Evolutionary conservation across 352 stramenopile genomes (phyloP).

Genomic region (Pythium biforme): DNA sequence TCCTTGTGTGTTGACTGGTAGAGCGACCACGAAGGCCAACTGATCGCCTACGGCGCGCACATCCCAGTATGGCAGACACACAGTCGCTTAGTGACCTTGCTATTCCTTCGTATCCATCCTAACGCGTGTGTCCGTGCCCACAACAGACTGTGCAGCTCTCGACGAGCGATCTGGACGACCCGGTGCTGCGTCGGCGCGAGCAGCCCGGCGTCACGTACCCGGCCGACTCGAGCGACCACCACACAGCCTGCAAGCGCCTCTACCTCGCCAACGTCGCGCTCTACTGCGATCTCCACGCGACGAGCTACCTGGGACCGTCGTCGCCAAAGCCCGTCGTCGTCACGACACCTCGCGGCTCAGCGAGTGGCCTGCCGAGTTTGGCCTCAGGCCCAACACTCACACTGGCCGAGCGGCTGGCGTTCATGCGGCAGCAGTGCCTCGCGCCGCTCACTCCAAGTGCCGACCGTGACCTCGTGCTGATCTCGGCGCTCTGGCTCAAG

Average conservation of each 20-base stretch:
- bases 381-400: background rate
- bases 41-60: slow-evolving; percentile 56
- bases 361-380: background rate
- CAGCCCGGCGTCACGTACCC: slow-evolving; percentile 54
- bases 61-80: slow-evolving; percentile 36
- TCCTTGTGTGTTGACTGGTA: too few relatives aligned
- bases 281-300: slow-evolving; percentile 56
- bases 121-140: background rate
- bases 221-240: slow-evolving; percentile 18
- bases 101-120: too few relatives aligned
- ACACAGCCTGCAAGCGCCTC: slow-evolving; percentile 52
- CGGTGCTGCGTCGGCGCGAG: slow-evolving; percentile 59
- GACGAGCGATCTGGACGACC: slow-evolving; percentile 49
- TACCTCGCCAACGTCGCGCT: slow-evolving; percentile 58
- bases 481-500: slow-evolving; percentile 60
- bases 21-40: slow-evolving; percentile 39
- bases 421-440: slow-evolving; percentile 37
- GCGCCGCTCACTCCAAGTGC: slow-evolving; percentile 33
- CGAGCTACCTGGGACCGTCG: slow-evolving; percentile 22
- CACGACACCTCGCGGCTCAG: background rate
- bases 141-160: slow-evolving; percentile 56
- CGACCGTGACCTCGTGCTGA: slow-evolving; percentile 46
- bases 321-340: background rate
- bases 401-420: slow-evolving; percentile 8
- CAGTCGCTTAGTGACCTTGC: too few relatives aligned